Evolutionary conservation across 2,329 filamentous ascomycete genomes (phyloP), one percentile per base, ranked within the genome.

Genomic region (Thielaviopsis ethacetica): DNA sequence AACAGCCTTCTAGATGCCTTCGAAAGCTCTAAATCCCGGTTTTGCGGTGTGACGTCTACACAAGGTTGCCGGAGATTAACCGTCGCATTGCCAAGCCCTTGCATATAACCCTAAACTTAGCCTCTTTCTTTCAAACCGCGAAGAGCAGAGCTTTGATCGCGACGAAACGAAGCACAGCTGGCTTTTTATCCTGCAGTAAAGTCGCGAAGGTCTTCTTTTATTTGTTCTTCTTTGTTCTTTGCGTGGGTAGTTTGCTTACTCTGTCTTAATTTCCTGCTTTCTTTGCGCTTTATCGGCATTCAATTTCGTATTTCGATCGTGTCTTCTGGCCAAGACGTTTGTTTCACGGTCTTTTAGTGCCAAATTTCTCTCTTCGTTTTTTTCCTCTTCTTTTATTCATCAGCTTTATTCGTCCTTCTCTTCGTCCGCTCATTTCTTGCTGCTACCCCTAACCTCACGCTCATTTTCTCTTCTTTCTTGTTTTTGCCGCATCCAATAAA

Each of bases 251-350:
- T 56, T 6, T 26, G 24, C 44, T 47, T 47, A 24, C 12, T 38
- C 3, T 56, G 19, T 9, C 1, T 54, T 12, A 24, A 47, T 17
- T 26, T 49, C 2, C 12, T 22, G 21, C 15, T 10, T 55, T 6
- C 5, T 2, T 27, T 10, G 22, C 12, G 13, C 26, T 19, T 30
- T 26, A 19, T 53, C 30, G 4, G 3, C 13, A 13, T 9, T 9
- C 4, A 5, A 13, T 27, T 53, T 53, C 51, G 19, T 53, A 27
- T 6, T 53, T 53, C 24, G 15, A 26, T 53, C 51, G 51, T 55
- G 19, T 41, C 54, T 56, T 44, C 54, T 56, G 53, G 53, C 53
- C 26, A 54, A 54, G 53, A 54, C 53, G 26, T 4, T 54, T 21
- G 44, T 10, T 49, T 49, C 44, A 49, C 44, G 44, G 44, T 49